Evolutionary conservation across 176 grass and related monocot species (phyloP).

Genomic region (Eleusine coracana): DNA sequence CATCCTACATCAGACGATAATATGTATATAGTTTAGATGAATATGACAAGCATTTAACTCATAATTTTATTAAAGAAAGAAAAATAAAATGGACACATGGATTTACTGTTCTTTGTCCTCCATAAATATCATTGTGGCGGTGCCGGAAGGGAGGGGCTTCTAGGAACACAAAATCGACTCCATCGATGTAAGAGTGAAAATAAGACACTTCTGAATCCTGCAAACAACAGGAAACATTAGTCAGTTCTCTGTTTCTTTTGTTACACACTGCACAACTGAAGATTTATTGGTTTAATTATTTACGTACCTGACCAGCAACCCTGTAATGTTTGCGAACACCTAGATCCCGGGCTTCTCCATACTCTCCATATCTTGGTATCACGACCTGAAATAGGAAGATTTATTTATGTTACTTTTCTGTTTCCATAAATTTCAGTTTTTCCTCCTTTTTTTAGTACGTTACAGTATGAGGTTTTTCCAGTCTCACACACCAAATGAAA

Average conservation of each 20-base stretch:
- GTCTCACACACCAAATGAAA: neutral
- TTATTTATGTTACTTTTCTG: constrained; percentile 11
- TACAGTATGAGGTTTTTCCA: neutral
- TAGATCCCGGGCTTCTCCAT: constrained; percentile 68
- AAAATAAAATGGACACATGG: neutral
- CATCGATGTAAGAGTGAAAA: constrained; percentile 83
- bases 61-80: neutral
- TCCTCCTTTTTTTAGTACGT: neutral
- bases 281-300: constrained; percentile 20
- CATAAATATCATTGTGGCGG: constrained; percentile 80
- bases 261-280: neutral
- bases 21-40: constrained; percentile 12
- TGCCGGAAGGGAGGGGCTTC: constrained; percentile 68
- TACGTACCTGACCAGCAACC: constrained; percentile 74
- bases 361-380: constrained; percentile 81
- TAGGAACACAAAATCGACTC: constrained; percentile 94
- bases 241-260: neutral
- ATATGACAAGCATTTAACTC: neutral
- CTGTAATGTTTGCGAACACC: constrained; percentile 70
- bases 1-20: constrained; percentile 60
- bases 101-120: constrained; percentile 67
- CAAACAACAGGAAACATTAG: neutral
- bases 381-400: constrained; percentile 62
- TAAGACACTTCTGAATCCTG: constrained; percentile 94
- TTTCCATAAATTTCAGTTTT: neutral